Base-by-base conservation (phyloP, 805 yeast species). In the Wickerhamomyces mucosus region DNA sequence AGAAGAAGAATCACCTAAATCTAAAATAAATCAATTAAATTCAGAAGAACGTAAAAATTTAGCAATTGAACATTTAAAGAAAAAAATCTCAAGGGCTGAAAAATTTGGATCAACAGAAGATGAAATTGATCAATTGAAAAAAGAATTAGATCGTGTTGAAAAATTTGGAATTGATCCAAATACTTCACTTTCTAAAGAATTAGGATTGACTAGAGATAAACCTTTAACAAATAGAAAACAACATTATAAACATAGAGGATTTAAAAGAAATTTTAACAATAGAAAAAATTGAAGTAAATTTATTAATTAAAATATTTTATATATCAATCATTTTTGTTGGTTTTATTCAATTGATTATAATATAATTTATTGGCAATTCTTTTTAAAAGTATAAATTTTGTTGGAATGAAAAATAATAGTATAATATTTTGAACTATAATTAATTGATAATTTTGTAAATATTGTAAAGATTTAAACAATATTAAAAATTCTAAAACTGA, bases 121-220 rank as follows among this genome's bases (percentile, higher is more conserved):
- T 16, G 58, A 59, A 11, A 68, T 71, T 17, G 63, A 63, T 23
- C 65, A 62, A 15, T 71, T 80, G 29, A 72, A 72, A 48, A 74
- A 71, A 39, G 77, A 72, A 38, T 60, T 85, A 45, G 65, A 65
- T 22, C 72, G 95, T 51, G 73, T 86, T 40, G 78, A 78, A 52
- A 85, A 83, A 61, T 88, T 85, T 51, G 97, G 96, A 18, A 72
- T 84, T 30, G 79, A 76, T 39, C 52, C 65, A 21, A 75, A 75
- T 35, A 74, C 81, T 25, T 69, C 77, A 8, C 56, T 80, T 42
- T 86, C 85, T 22, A 62, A 59, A 40, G 86, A 79, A 47, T 62
- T 80, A 28, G 86, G 86, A 0, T 48, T 72, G 26, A 72, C 31
- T 12, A 27, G 38, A 10, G 35, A 42, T 19, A 38, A 37, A 18